A percentile compares a stretch with the other conserved stretches of the same genome.
These are phyloP conservation scores for Symbiodinium natans DNA, from an alignment of 73 alveolate species.

Conservation along the genomic window DNA sequence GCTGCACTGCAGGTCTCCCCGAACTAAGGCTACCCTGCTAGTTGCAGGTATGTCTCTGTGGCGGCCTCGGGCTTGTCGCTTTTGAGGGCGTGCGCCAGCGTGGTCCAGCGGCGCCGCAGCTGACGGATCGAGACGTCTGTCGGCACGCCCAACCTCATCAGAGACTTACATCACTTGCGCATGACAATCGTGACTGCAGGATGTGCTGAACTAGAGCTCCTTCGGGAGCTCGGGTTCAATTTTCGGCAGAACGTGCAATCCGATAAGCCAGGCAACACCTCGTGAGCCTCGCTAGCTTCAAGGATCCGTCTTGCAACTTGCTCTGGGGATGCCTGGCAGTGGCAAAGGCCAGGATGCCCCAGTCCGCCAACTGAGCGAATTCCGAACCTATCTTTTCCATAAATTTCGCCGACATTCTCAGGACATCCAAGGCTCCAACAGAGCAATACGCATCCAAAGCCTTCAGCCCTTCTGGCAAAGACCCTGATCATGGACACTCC, in stretches of 20 bases:
- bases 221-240: no score
- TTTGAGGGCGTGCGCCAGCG: not conserved
- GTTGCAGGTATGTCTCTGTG: not conserved
- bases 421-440: not conserved
- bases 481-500: not conserved
- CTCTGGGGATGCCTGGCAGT: not conserved
- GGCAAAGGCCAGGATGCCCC: no score
- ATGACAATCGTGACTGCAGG: no score
- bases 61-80: not conserved
- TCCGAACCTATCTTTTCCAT: no score
- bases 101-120: constrained; percentile 45
- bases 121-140: constrained; percentile 70
- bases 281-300: constrained; percentile 18
- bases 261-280: not conserved
- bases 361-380: no score
- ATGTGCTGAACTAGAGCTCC: no score
- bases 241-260: no score
- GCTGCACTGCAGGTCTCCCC: not conserved
- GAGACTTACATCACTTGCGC: no score
- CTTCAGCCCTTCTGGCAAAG: not conserved
- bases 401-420: no score
- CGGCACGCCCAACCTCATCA: constrained; percentile 46
- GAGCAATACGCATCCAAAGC: not conserved
- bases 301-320: not conserved
- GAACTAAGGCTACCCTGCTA: not conserved